A percentile compares a stretch with the other conserved stretches of the same genome.
Evolutionary conservation across 345 rosid genomes (phyloP).

Genomic region (Hibiscus syriacus): DNA sequence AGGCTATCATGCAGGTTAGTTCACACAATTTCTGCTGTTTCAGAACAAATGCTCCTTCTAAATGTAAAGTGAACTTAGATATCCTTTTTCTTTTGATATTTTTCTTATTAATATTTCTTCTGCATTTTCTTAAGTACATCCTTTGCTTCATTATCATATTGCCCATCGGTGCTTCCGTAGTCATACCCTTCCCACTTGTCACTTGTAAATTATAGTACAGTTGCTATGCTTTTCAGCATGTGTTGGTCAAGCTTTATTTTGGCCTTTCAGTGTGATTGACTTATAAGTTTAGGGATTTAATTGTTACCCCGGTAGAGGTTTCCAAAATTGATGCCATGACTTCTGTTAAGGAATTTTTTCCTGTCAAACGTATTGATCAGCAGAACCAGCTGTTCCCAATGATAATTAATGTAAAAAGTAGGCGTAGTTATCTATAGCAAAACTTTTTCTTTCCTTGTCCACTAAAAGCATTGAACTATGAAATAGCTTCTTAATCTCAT

Average conservation of each 20-base stretch:
- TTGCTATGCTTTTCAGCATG: conserved; percentile 7
- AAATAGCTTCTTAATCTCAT: background rate
- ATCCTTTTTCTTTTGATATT: too few relatives aligned
- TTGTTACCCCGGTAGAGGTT: background rate
- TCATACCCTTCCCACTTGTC: background rate
- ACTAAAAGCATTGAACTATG: too few relatives aligned
- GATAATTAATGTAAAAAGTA: background rate
- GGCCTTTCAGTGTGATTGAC: conserved; percentile 4
- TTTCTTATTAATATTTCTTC: background rate
- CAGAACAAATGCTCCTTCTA: conserved; percentile 7
- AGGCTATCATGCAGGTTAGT: conserved; percentile 3
- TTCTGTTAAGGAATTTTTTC: too few relatives aligned
- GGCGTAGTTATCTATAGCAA: background rate
- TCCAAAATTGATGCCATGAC: background rate
- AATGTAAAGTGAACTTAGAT: background rate
- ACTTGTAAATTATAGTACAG: background rate
- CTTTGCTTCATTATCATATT: background rate
- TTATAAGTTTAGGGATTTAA: background rate
- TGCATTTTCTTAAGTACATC: background rate
- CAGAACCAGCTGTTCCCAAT: too few relatives aligned
- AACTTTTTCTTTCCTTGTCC: background rate
- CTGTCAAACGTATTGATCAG: too few relatives aligned
- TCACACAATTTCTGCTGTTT: conserved; percentile 14
- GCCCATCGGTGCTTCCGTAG: background rate
- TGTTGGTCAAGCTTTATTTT: background rate